These are phyloP conservation scores for Plasmodium vivax DNA, from an alignment of 169 alveolate species.

Conservation along the genomic window DNA sequence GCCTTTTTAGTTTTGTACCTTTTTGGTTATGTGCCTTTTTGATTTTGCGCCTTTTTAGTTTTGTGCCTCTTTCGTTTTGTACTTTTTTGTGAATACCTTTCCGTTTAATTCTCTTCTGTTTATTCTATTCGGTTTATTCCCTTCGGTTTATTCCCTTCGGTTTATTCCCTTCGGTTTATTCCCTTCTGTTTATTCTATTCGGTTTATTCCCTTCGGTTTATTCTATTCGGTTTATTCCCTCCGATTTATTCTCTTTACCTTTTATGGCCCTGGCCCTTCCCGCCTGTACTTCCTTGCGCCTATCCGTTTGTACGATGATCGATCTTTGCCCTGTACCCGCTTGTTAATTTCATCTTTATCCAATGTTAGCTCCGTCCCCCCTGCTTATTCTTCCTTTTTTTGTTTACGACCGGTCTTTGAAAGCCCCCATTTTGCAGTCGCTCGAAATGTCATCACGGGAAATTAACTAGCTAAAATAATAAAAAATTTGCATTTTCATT, in stretches of 20 bases:
- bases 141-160: too few species aligned
- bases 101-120: too few species aligned
- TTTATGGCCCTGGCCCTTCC: background rate
- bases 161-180: too few species aligned
- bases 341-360: background rate
- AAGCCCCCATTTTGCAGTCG: background rate
- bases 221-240: background rate
- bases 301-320: background rate
- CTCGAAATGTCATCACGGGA: background rate
- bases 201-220: background rate
- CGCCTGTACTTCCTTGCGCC: background rate
- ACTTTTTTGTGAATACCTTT: background rate
- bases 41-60: too few species aligned
- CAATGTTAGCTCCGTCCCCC: background rate
- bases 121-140: too few species aligned
- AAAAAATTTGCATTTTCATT: background rate
- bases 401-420: background rate
- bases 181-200: too few species aligned
- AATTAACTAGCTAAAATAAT: background rate
- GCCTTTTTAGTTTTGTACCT: background rate
- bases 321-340: background rate
- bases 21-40: background rate
- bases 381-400: background rate
- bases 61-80: background rate
- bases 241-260: background rate